Evolutionary conservation across 2,329 filamentous ascomycete genomes (phyloP).

Genomic region (Exophiala sp.): DNA sequence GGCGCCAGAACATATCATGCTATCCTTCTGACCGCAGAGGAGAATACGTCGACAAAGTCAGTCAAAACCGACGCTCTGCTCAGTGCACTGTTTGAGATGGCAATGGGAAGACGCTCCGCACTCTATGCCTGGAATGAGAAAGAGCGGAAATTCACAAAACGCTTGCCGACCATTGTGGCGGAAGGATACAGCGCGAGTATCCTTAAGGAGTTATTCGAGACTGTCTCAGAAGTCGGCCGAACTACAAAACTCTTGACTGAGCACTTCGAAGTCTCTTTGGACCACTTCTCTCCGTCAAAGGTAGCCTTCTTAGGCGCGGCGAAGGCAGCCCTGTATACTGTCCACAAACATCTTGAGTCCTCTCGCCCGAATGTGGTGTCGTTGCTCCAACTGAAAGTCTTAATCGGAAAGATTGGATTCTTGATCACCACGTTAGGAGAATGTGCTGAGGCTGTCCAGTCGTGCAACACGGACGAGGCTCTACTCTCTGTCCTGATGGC

Average conservation of each 20-base stretch:
- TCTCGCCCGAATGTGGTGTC: slow-evolving; percentile 4
- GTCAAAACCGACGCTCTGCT: slow-evolving; percentile 39
- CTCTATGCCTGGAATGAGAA: slow-evolving; percentile 42
- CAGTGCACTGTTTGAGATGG: slow-evolving; percentile 39
- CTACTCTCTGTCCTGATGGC: slow-evolving; percentile 9
- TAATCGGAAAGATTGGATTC: slow-evolving; percentile 1
- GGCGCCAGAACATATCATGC: slow-evolving; percentile 40
- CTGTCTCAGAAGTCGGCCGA: slow-evolving; percentile 6
- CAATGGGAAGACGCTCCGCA: slow-evolving; percentile 43
- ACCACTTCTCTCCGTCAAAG: slow-evolving; percentile 1
- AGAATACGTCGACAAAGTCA: slow-evolving; percentile 1
- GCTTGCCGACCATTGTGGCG: slow-evolving; percentile 44
- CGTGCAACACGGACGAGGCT: slow-evolving; percentile 2
- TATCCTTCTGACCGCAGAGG: slow-evolving; percentile 28
- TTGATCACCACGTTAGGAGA: slow-evolving; percentile 6
- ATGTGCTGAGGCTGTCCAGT: neutral
- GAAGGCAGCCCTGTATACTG: slow-evolving; percentile 8
- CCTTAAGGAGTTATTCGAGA: slow-evolving; percentile 9
- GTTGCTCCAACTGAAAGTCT: slow-evolving; percentile 13
- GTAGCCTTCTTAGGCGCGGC: slow-evolving; percentile 10
- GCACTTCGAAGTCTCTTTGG: neutral
- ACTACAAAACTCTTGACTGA: slow-evolving; percentile 3
- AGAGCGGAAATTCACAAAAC: slow-evolving; percentile 37
- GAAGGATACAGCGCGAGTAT: slow-evolving; percentile 39
- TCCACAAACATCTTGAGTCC: slow-evolving; percentile 8